Evolutionary conservation across 2,329 filamentous ascomycete genomes (phyloP).

Genomic region (Pseudopyricularia cyperi): DNA sequence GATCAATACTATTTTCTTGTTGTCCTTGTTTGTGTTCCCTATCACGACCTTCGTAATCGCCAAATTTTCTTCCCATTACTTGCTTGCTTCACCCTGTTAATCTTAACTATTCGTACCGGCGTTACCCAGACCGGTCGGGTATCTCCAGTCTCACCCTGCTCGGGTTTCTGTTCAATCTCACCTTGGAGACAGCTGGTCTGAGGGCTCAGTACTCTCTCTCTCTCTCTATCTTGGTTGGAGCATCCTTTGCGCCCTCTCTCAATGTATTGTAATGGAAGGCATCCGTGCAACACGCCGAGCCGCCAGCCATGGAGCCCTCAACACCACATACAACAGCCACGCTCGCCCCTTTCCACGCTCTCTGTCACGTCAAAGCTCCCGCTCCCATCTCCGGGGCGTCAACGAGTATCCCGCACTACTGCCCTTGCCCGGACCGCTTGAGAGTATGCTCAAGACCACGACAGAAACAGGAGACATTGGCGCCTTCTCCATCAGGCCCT

Average conservation of each 20-base stretch:
- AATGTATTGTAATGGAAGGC: conserved; percentile 8
- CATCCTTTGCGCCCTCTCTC: not conserved
- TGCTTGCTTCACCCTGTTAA: conserved; percentile 8
- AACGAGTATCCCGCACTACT: conserved; percentile 29
- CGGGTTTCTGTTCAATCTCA: not conserved
- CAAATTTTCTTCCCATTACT: conserved; percentile 4
- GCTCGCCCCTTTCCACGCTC: conserved; percentile 8
- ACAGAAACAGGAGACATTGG: conserved; percentile 55
- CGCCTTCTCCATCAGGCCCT: conserved; percentile 40
- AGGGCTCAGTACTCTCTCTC: not conserved
- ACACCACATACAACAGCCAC: conserved; percentile 17
- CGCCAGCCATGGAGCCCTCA: conserved; percentile 26
- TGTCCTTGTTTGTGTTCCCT: not conserved
- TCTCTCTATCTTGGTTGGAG: not conserved
- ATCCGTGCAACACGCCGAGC: conserved; percentile 16
- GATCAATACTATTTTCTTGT: not conserved
- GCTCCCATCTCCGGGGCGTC: conserved; percentile 23
- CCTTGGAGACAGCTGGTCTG: not conserved
- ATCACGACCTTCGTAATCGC: not conserved
- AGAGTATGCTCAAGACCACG: conserved; percentile 52
- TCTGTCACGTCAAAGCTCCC: conserved; percentile 2
- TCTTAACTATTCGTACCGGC: conserved; percentile 2
- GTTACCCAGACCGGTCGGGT: not conserved
- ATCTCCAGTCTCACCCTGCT: not conserved
- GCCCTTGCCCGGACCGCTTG: conserved; percentile 38